Conservation (phyloP, 116 monocot genomes). For the Trichopus zeylanicus region DNA sequence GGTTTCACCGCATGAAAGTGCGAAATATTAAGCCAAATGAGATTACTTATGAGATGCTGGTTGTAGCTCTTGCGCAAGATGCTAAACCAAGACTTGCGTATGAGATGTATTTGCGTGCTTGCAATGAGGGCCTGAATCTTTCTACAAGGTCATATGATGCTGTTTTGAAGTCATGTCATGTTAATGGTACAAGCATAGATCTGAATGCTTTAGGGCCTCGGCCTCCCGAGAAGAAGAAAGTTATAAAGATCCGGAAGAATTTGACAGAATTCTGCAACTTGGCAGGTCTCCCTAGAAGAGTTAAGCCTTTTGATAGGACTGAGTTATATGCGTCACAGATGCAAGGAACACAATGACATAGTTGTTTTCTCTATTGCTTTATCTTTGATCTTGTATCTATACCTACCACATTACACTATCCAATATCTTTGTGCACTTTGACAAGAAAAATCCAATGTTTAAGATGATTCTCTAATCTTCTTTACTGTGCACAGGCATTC, state of each 20-base stretch:
- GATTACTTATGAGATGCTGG: conserved; percentile 79
- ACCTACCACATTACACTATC: no score
- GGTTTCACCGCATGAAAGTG: conserved; percentile 85
- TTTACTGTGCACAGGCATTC: no score
- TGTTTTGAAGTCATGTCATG: conserved; percentile 36
- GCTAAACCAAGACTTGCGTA: conserved; percentile 67
- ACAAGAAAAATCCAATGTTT: no score
- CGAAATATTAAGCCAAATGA: conserved; percentile 61
- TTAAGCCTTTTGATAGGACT: conserved; percentile 39
- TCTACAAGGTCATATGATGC: conserved; percentile 65
- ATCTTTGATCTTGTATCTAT: no score
- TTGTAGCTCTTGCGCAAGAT: conserved; percentile 50
- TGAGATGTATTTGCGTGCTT: conserved; percentile 66
- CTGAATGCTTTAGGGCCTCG: conserved; percentile 39
- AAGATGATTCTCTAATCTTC: no score
- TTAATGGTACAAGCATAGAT: conserved; percentile 32
- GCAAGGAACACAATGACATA: neutral
- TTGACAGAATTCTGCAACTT: conserved; percentile 33
- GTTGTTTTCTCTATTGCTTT: neutral
- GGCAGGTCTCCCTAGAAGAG: conserved; percentile 38
- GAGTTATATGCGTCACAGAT: conserved; percentile 20
- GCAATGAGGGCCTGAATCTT: conserved; percentile 47
- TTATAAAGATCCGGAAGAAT: conserved; percentile 24
- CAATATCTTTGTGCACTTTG: no score
- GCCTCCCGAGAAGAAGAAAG: conserved; percentile 41